Conservation (phyloP, 1,284 basidiomycete species). For the Trichosporon inkin region DNA sequence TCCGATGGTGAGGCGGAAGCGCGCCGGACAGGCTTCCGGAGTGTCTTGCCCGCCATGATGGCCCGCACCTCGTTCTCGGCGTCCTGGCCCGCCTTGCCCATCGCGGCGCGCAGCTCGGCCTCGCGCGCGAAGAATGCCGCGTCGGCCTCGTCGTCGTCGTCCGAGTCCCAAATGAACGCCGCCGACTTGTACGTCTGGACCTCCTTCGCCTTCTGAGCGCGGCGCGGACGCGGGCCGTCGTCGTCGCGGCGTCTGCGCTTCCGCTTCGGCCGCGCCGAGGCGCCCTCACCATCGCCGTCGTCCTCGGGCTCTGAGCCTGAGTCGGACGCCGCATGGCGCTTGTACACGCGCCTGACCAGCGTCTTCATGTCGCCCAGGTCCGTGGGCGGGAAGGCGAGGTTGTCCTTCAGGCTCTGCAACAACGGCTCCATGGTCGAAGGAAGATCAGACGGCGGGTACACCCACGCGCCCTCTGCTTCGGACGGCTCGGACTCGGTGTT, state of each 20-base stretch:
- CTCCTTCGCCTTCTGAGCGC: slow-evolving; percentile 54
- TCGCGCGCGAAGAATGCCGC: slow-evolving; percentile 70
- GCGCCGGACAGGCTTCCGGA: not conserved
- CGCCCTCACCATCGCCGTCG: slow-evolving; percentile 64
- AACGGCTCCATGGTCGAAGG: slow-evolving; percentile 32
- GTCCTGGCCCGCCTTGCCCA: slow-evolving; percentile 55
- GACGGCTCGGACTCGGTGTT: slow-evolving; percentile 22
- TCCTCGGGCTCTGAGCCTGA: slow-evolving; percentile 60
- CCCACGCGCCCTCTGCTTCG: slow-evolving; percentile 28
- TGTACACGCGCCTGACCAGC: slow-evolving; percentile 24
- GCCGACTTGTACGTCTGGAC: slow-evolving; percentile 75
- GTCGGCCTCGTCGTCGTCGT: slow-evolving; percentile 58
- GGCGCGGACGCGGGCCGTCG: slow-evolving; percentile 15
- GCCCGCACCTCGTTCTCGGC: slow-evolving; percentile 10
- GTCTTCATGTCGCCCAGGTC: slow-evolving; percentile 34
- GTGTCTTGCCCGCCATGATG: slow-evolving; percentile 7
- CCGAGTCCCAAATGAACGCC: slow-evolving; percentile 83
- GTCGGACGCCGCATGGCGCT: slow-evolving; percentile 57
- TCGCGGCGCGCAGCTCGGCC: slow-evolving; percentile 56
- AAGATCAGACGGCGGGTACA: slow-evolving; percentile 30
- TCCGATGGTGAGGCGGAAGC: slow-evolving; percentile 3
- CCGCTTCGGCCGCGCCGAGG: slow-evolving; percentile 45
- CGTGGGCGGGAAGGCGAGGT: slow-evolving; percentile 26
- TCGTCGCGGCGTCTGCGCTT: slow-evolving; percentile 11
- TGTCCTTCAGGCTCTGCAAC: slow-evolving; percentile 37